These are phyloP conservation scores for Dryadomyces sulphureus DNA, from an alignment of 2,329 filamentous ascomycete species.

Conservation along the genomic window DNA sequence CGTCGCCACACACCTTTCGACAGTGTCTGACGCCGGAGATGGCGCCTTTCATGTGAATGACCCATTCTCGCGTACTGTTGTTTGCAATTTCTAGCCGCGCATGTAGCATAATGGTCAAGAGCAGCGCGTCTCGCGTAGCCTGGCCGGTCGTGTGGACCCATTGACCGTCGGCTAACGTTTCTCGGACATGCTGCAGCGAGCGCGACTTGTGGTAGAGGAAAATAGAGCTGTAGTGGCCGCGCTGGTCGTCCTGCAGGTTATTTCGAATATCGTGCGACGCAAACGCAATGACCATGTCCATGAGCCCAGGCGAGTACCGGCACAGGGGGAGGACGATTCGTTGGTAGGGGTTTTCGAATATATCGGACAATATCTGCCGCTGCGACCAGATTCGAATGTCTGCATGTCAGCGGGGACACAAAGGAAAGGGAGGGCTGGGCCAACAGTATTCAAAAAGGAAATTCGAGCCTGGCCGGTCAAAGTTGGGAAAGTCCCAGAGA, in stretches of 20 bases:
- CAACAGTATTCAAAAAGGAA: slow-evolving; percentile 4
- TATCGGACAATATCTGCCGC: background rate
- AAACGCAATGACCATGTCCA: slow-evolving; percentile 3
- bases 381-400: slow-evolving; percentile 1
- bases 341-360: slow-evolving; percentile 1
- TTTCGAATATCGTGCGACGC: slow-evolving; percentile 4
- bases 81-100: slow-evolving; percentile 1
- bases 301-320: background rate
- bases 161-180: background rate
- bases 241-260: background rate
- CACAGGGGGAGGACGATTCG: background rate
- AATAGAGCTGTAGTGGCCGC: background rate
- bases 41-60: slow-evolving; percentile 1
- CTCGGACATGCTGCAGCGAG: slow-evolving; percentile 1
- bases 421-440: background rate
- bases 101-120: slow-evolving; percentile 1
- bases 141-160: background rate
- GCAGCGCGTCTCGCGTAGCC: background rate
- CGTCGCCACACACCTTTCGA: background rate
- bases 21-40: background rate
- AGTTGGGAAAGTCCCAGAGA: background rate
- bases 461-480: background rate
- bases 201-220: slow-evolving; percentile 1
- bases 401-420: background rate
- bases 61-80: slow-evolving; percentile 5